Conservation (phyloP, 805 yeast species). For the Candida incommunis region DNA sequence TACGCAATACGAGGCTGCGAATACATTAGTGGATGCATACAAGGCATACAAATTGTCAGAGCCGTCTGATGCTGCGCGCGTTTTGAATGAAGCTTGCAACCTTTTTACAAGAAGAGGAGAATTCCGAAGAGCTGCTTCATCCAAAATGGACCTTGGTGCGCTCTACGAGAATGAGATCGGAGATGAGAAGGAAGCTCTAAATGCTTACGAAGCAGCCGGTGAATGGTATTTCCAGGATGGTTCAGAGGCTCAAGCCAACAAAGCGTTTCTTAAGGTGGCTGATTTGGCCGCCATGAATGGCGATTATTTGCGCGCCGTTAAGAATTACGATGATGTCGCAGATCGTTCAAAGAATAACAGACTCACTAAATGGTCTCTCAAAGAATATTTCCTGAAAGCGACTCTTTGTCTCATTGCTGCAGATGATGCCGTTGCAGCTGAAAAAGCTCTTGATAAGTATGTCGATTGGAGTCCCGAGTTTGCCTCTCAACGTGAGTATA, state of each 20-base stretch:
- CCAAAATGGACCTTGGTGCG: conserved; percentile 80
- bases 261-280: conserved; percentile 79
- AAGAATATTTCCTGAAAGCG: conserved; percentile 80
- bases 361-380: conserved; percentile 78
- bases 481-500: conserved; percentile 53
- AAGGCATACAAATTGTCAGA: conserved; percentile 67
- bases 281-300: conserved; percentile 69
- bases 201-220: conserved; percentile 81
- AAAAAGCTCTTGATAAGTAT: conserved; percentile 51
- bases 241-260: conserved; percentile 79
- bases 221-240: conserved; percentile 93
- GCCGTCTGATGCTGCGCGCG: conserved; percentile 62
- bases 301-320: conserved; percentile 63
- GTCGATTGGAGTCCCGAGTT: conserved; percentile 59
- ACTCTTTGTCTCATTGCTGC: conserved; percentile 72
- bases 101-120: conserved; percentile 84
- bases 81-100: conserved; percentile 62
- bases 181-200: conserved; percentile 55
- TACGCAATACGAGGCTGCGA: conserved; percentile 82
- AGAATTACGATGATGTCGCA: conserved; percentile 64
- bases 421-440: conserved; percentile 76
- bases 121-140: conserved; percentile 92
- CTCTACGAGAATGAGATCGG: conserved; percentile 64
- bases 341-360: conserved; percentile 59
- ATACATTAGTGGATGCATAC: conserved; percentile 77